Percentiles rank a stretch among this genome's conserved stretches.
These are phyloP conservation scores for Abrus pulchellus DNA, from an alignment of 306 rosid species.

Conservation along the genomic window DNA sequence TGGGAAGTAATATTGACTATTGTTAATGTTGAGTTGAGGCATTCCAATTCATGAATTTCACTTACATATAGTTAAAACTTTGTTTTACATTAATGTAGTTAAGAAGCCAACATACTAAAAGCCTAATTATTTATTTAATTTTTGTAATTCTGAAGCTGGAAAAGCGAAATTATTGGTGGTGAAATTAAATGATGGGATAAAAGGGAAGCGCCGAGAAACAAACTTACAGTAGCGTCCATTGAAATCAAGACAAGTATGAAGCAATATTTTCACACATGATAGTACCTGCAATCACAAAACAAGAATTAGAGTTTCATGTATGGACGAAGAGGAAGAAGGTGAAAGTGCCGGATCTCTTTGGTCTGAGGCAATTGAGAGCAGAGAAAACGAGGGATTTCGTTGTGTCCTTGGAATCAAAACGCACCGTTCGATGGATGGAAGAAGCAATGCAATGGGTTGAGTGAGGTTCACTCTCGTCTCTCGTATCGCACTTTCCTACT, in stretches of 20 bases:
- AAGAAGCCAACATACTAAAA: not conserved
- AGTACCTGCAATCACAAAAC: conserved; percentile 49
- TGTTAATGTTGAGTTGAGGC: conserved; percentile 1
- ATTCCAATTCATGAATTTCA: conserved; percentile 14
- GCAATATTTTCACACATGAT: conserved; percentile 22
- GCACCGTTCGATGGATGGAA: not conserved
- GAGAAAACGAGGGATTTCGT: too few species aligned
- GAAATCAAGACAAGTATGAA: conserved; percentile 44
- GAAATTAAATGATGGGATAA: not conserved
- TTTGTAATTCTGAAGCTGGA: not conserved
- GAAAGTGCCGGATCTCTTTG: conserved; percentile 7
- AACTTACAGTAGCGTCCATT: conserved; percentile 69
- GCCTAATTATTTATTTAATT: not conserved
- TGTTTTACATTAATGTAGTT: conserved; percentile 4
- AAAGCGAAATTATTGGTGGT: not conserved
- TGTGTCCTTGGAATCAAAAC: not conserved
- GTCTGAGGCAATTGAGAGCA: not conserved
- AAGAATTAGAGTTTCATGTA: conserved; percentile 2
- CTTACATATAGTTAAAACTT: not conserved
- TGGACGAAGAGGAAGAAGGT: not conserved
- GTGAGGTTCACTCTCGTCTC: not conserved
- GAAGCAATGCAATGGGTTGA: not conserved
- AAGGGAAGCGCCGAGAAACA: not conserved
- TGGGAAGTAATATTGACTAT: conserved; percentile 6
- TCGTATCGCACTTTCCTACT: not conserved